Evolutionary conservation across 148 eudicot species (phyloP), one percentile per base, ranked within the genome.

Genomic region (Amaranthus hypochondriacus): DNA sequence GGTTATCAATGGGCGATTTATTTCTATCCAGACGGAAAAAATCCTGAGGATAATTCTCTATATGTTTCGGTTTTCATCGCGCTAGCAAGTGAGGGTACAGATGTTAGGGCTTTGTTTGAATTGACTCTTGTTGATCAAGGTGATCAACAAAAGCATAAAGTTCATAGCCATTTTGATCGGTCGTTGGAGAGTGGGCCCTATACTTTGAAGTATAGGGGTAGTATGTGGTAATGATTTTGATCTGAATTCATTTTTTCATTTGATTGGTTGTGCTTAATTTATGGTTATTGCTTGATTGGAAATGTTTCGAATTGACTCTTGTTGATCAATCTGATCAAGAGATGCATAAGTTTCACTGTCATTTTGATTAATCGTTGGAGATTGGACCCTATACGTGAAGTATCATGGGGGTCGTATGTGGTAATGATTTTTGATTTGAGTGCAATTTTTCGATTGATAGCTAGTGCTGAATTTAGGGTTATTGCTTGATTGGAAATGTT

Each of bases 11-110:
- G 87, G 87, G 85, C 87, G 51, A 82, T 84, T 18, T 82, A 84
- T n/a, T 84, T 84, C 55, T 84, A 84, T 61, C 85, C 87, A 0
- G 85, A 84, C 49, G 87, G 87, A 14, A 84, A 84, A 56, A 84
- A 84, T 67, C 83, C 85, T 0, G 87, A 84, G 59, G 87, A 84
- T 75, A 82, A 80, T 70, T 82, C 87, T 11, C 70, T 69, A 0
- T 85, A 82, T 53, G 87, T 85, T 0, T 85, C 87, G 71, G 87
- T 85, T 18, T 85, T 85, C 65, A 85, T 85, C 44, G 85, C 87
- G n/a, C 57, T 85, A 18, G 85, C 85, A 46, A 82, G 85, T 67
- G 85, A 85, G 39, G 85, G 85, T 0, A 85, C 78, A 0, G 83
- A 85, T 73, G 87, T 85, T 21, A 58, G 85, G 60, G 85, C 87